phyloP scores from a whole-genome alignment of 2,329 filamentous ascomycete genomes.

The Tolypocladium album region DNA sequence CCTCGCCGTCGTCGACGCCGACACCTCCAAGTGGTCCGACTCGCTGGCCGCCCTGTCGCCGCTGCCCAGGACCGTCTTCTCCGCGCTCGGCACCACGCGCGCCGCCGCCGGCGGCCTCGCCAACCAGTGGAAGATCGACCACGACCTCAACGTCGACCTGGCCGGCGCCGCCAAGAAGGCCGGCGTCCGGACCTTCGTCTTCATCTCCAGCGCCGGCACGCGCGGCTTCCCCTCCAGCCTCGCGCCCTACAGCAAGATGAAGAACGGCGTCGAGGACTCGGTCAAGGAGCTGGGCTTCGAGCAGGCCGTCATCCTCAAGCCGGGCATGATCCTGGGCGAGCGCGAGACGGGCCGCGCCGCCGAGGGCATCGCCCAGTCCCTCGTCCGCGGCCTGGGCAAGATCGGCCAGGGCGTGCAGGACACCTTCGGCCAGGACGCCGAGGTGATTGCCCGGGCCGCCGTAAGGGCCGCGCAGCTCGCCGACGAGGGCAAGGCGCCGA shows the following conservation, averaged over 20 bases:
- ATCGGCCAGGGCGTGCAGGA: slow-evolving; percentile 49
- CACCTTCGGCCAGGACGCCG: slow-evolving; percentile 60
- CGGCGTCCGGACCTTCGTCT: slow-evolving; percentile 65
- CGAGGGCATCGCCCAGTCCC: slow-evolving; percentile 44
- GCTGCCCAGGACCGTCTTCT: slow-evolving; percentile 57
- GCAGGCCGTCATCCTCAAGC: slow-evolving; percentile 61
- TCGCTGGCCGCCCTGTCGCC: slow-evolving; percentile 45
- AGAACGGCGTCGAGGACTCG: slow-evolving; percentile 74
- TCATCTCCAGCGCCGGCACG: slow-evolving; percentile 53
- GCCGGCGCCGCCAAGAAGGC: slow-evolving; percentile 63
- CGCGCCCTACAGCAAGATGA: slow-evolving; percentile 59
- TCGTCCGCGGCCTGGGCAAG: slow-evolving; percentile 45
- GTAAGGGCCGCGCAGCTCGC: slow-evolving; percentile 49
- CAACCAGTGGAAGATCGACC: slow-evolving; percentile 78
- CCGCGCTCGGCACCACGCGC: slow-evolving; percentile 70
- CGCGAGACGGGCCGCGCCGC: slow-evolving; percentile 49
- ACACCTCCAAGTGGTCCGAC: slow-evolving; percentile 58
- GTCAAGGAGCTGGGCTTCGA: slow-evolving; percentile 66
- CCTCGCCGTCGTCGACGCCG: slow-evolving; percentile 48
- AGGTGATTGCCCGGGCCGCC: slow-evolving; percentile 59
- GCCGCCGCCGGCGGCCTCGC: slow-evolving; percentile 63
- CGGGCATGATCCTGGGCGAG: slow-evolving; percentile 65
- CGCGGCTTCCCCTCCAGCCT: slow-evolving; percentile 26
- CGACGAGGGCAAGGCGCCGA: slow-evolving; percentile 46
- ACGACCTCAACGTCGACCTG: slow-evolving; percentile 73